A percentile compares a stretch with the other conserved stretches of the same genome.
phyloP scores from a whole-genome alignment of 768 basidiomycete species.

The Artomyces pyxidatus region DNA sequence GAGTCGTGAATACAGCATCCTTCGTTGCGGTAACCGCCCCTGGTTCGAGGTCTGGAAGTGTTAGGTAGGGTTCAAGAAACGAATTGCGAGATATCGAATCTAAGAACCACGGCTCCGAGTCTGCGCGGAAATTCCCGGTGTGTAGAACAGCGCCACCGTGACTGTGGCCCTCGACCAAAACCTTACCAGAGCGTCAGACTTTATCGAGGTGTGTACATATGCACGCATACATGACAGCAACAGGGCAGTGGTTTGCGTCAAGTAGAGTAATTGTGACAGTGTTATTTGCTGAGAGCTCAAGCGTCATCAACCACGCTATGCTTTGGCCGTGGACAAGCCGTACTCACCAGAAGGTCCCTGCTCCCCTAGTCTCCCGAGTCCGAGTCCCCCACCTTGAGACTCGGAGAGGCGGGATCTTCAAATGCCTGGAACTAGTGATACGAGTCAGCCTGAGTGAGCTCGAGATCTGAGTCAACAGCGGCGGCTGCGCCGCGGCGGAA shows the following conservation, averaged over 20 bases:
- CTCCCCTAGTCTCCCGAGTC: too few relatives aligned
- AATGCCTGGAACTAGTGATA: too few relatives aligned
- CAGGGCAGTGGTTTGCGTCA: constrained; percentile 94
- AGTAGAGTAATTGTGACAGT: constrained; percentile 68
- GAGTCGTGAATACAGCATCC: constrained; percentile 33
- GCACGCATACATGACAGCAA: constrained; percentile 78
- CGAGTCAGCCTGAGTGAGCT: too few relatives aligned
- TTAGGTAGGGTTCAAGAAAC: constrained; percentile 64
- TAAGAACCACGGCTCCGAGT: constrained; percentile 75
- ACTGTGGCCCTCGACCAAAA: constrained; percentile 76
- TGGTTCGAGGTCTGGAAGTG: too few relatives aligned
- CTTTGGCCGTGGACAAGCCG: constrained; percentile 41
- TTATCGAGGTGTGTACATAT: too few relatives aligned
- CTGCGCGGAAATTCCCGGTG: constrained; percentile 90
- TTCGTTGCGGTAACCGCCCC: background rate
- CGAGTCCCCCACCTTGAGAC: too few relatives aligned
- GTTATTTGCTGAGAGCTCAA: constrained; percentile 49
- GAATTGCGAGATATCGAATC: constrained; percentile 61
- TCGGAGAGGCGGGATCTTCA: too few relatives aligned
- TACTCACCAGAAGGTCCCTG: constrained; percentile 61
- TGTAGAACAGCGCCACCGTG: constrained; percentile 67
- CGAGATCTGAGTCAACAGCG: too few relatives aligned
- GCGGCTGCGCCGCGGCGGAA: too few relatives aligned
- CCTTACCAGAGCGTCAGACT: too few relatives aligned
- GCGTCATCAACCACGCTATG: too few relatives aligned